phyloP scores from a whole-genome alignment of 2,329 filamentous ascomycete species.

The Beauveria bassiana region DNA sequence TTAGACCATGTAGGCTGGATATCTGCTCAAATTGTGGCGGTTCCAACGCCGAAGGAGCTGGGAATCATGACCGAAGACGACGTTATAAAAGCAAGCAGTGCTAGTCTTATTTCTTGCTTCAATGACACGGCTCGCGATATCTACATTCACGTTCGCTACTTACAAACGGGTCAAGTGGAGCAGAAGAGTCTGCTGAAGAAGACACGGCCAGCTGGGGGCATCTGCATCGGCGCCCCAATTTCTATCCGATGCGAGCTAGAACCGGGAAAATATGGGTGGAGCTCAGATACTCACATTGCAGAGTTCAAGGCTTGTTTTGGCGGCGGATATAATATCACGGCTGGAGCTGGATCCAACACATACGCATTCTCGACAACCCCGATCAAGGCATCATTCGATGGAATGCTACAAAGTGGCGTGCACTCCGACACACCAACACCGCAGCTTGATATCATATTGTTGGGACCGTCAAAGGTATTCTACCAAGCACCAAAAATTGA shows the following conservation, averaged over 20 bases:
- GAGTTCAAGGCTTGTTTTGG: slow-evolving; percentile 11
- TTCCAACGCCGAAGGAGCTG: slow-evolving; percentile 11
- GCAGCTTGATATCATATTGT: no score
- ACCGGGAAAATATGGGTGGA: slow-evolving; percentile 10
- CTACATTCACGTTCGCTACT: slow-evolving; percentile 11
- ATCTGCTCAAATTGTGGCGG: slow-evolving; percentile 13
- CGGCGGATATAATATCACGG: neutral
- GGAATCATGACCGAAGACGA: neutral
- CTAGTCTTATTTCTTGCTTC: slow-evolving; percentile 9
- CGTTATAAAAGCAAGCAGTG: slow-evolving; percentile 6
- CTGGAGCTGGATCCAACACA: neutral
- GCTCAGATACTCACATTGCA: slow-evolving; percentile 10
- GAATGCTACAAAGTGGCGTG: neutral
- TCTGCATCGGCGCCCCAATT: neutral
- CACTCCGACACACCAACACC: no score
- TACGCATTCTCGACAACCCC: neutral
- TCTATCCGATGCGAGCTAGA: slow-evolving; percentile 7
- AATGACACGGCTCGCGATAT: slow-evolving; percentile 10
- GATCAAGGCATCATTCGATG: neutral
- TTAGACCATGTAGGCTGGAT: slow-evolving; percentile 12
- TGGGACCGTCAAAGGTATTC: neutral
- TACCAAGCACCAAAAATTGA: neutral
- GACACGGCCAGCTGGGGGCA: neutral
- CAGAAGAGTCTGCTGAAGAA: slow-evolving; percentile 1
- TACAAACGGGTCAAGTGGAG: slow-evolving; percentile 10